Evolutionary conservation across 768 basidiomycete genomes (phyloP).

Genomic region (Podaxis sp.): DNA sequence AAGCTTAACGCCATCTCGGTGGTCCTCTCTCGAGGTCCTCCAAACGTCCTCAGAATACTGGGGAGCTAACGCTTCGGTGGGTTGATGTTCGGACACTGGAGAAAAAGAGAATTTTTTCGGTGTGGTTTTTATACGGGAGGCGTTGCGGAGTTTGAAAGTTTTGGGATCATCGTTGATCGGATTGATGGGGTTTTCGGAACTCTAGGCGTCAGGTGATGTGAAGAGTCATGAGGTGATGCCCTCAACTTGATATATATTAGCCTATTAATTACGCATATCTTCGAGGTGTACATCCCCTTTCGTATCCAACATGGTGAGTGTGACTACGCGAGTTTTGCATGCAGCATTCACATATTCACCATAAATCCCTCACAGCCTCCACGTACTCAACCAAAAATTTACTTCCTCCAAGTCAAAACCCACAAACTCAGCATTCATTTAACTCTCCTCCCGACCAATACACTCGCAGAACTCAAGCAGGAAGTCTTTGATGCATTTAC

Average conservation of each 20-base stretch:
- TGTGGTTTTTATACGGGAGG: slow-evolving; percentile 23
- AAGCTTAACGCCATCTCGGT: slow-evolving; percentile 55
- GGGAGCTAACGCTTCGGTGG: slow-evolving; percentile 57
- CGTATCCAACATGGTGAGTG: slow-evolving; percentile 1
- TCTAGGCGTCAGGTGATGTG: slow-evolving; percentile 12
- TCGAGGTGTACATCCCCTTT: too few relatives aligned
- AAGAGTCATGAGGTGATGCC: background rate
- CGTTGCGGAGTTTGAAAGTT: slow-evolving; percentile 29
- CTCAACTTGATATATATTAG: background rate
- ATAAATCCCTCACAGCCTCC: slow-evolving; percentile 40
- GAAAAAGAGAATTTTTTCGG: slow-evolving; percentile 25
- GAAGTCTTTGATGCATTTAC: slow-evolving; percentile 63
- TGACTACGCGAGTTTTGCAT: background rate
- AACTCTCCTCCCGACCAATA: slow-evolving; percentile 50
- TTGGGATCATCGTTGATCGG: slow-evolving; percentile 2
- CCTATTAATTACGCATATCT: background rate
- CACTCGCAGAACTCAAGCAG: slow-evolving; percentile 58
- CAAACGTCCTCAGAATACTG: slow-evolving; percentile 1
- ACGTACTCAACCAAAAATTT: slow-evolving; percentile 57
- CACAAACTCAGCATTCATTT: slow-evolving; percentile 70
- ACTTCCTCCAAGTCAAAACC: slow-evolving; percentile 70
- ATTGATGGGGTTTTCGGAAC: background rate
- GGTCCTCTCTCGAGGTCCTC: slow-evolving; percentile 7
- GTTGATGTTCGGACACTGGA: slow-evolving; percentile 68
- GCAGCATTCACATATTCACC: background rate